Evolutionary conservation across 2,329 filamentous ascomycete genomes (phyloP), one percentile per base, ranked within the genome.

Genomic region (Stachybotrys chlorohalonatus): DNA sequence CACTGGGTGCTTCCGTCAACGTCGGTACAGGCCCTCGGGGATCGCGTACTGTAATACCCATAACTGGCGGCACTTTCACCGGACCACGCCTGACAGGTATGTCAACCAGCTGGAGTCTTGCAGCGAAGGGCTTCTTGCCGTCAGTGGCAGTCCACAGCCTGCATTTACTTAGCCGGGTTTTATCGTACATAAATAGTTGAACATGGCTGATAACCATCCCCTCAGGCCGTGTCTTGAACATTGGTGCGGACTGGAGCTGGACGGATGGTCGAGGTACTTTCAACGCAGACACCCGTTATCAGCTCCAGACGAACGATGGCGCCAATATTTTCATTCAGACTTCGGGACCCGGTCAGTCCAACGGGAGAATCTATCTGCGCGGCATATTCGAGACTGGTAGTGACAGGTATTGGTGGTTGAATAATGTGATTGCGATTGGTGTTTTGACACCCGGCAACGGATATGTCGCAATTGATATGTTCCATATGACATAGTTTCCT

Each of bases 241-340:
- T 66, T 11, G 71, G 71, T 13, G 63, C 69, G 7, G 70, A 74
- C 61, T 71, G 65, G 66, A 70, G 70, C 13, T 59, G 72, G 15
- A 68, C 65, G 1, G 68, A 72, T 55, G 58, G 57, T 16, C 65
- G 66, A 17, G 68, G 70, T 8, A 57, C 63, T 5, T 73, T 73
- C 59, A 69, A 66, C 54, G 70, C 72, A 0, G 68, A 73, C 48
- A 70, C 69, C 13, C 61, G 70, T 15, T 73, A 73, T 47, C 65
- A 68, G n/a, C 59, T 74, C 15, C 58, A 66, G n/a, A 74, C 72
- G 0, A 53, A 62, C 16, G 71, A 74, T 54, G 70, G 70, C 4
- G 68, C 62, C 11, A 65, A 69, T 52, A 72, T 74, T 32, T 64
- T 68, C 50, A 69, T 73, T 16, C 65, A 65, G 31, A 71, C 71